Evolutionary conservation across 2,329 filamentous ascomycete species (phyloP).

Genomic region (Fusarium chaquense): DNA sequence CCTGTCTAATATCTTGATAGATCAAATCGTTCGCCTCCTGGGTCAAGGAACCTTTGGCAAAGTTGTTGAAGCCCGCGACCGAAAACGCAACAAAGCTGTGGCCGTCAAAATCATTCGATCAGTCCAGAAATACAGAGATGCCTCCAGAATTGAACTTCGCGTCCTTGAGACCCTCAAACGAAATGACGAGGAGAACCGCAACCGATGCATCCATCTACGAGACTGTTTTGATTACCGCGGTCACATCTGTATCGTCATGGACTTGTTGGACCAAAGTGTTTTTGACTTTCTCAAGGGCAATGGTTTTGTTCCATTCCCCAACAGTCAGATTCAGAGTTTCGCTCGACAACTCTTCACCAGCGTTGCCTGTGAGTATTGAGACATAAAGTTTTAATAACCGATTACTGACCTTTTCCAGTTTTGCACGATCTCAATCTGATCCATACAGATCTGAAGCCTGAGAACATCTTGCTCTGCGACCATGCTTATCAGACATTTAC

Average conservation of each 20-base stretch:
- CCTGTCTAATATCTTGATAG: slow-evolving; percentile 59
- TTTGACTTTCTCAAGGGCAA: slow-evolving; percentile 99
- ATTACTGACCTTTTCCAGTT: slow-evolving; percentile 65
- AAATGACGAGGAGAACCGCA: slow-evolving; percentile 91
- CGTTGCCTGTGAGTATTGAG: slow-evolving; percentile 82
- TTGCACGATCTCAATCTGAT: slow-evolving; percentile 97
- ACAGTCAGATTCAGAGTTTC: slow-evolving; percentile 98
- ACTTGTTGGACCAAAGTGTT: slow-evolving; percentile 89
- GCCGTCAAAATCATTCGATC: slow-evolving; percentile 99
- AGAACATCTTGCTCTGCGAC: slow-evolving; percentile 76
- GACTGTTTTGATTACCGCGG: slow-evolving; percentile 98
- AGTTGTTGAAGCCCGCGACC: slow-evolving; percentile 92
- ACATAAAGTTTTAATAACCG: neutral
- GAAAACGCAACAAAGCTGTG: slow-evolving; percentile 79
- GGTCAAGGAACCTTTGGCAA: slow-evolving; percentile 99
- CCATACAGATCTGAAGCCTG: slow-evolving; percentile 83
- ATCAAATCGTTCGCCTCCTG: slow-evolving; percentile 88
- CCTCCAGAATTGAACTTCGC: slow-evolving; percentile 91
- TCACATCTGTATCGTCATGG: slow-evolving; percentile 90
- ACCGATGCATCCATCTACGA: slow-evolving; percentile 94
- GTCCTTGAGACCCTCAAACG: slow-evolving; percentile 91
- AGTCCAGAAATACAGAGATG: slow-evolving; percentile 97
- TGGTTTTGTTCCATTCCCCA: slow-evolving; percentile 94
- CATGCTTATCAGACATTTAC: slow-evolving; percentile 77
- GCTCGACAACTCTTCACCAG: slow-evolving; percentile 97